Percentiles rank a stretch among this genome's conserved stretches.
phyloP scores from a whole-genome alignment of 192 early-diverging fungal genomes.

The Coemansia sp. region DNA sequence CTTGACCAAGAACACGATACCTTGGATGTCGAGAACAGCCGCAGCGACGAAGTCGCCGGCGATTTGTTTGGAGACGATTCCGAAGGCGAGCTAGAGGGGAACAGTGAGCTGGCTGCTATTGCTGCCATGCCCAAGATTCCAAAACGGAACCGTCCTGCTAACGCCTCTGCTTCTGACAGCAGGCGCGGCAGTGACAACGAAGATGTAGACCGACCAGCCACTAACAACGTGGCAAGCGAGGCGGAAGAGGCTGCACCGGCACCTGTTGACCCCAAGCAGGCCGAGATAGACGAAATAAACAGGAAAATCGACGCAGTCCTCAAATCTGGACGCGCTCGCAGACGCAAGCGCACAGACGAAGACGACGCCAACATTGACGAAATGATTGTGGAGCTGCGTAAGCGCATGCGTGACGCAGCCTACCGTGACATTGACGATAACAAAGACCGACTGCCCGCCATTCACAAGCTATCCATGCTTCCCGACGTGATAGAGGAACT shows the following conservation, averaged over 20 bases:
- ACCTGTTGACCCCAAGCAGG: constrained; percentile 45
- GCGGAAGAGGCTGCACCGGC: not conserved
- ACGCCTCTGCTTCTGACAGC: not conserved
- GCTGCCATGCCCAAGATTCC: constrained; percentile 47
- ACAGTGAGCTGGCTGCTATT: constrained; percentile 2
- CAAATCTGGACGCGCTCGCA: constrained; percentile 34
- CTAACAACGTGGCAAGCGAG: constrained; percentile 1
- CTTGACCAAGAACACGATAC: not conserved
- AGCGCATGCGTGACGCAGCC: constrained; percentile 54
- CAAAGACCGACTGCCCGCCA: constrained; percentile 51
- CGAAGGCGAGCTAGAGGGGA: not conserved
- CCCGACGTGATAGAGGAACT: constrained; percentile 47
- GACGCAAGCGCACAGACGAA: constrained; percentile 52
- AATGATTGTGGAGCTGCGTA: constrained; percentile 44
- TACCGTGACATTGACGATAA: constrained; percentile 54
- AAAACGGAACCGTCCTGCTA: constrained; percentile 13
- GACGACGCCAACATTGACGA: constrained; percentile 52
- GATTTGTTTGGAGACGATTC: constrained; percentile 13
- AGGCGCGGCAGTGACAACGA: not conserved
- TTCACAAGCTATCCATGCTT: constrained; percentile 55
- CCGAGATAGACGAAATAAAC: constrained; percentile 46
- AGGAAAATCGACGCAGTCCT: constrained; percentile 43
- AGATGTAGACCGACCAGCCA: not conserved
- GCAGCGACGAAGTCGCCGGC: not conserved
- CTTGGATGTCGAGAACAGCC: not conserved